A percentile compares a stretch with the other conserved stretches of the same genome.
Conservation (phyloP, 2,329 filamentous ascomycete species). For the Zarea fungicola region DNA sequence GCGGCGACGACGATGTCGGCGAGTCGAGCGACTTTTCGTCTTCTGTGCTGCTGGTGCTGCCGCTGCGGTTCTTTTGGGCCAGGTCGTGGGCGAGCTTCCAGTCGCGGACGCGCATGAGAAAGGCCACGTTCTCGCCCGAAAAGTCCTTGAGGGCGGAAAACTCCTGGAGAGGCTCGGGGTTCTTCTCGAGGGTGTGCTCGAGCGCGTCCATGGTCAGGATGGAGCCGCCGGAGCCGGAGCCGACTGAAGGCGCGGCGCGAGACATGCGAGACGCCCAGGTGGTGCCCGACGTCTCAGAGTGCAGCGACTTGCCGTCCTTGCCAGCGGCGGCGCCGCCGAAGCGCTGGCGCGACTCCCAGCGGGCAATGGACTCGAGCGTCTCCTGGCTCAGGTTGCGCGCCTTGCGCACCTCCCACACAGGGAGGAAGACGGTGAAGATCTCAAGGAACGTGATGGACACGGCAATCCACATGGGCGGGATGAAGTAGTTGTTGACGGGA, state of each 20-base stretch:
- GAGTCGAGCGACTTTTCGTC: slow-evolving; percentile 14
- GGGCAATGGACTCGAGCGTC: slow-evolving; percentile 43
- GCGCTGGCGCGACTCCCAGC: slow-evolving; percentile 40
- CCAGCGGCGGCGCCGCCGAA: slow-evolving; percentile 12
- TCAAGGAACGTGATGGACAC: slow-evolving; percentile 59
- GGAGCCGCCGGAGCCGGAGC: slow-evolving; percentile 33
- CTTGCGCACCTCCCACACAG: slow-evolving; percentile 51
- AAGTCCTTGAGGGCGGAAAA: slow-evolving; percentile 61
- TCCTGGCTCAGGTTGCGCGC: slow-evolving; percentile 41
- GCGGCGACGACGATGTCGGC: slow-evolving; percentile 25
- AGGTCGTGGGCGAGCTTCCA: slow-evolving; percentile 39
- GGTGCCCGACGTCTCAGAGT: slow-evolving; percentile 27
- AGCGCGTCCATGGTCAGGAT: slow-evolving; percentile 56
- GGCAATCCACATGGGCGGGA: slow-evolving; percentile 60
- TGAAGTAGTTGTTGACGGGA: slow-evolving; percentile 47
- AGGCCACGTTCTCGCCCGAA: slow-evolving; percentile 64
- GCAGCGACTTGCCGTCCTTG: slow-evolving; percentile 28
- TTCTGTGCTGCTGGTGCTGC: slow-evolving; percentile 1
- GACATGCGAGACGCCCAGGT: slow-evolving; percentile 35
- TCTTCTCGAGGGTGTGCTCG: slow-evolving; percentile 51
- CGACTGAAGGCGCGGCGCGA: slow-evolving; percentile 27
- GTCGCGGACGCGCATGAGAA: slow-evolving; percentile 51
- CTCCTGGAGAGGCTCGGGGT: slow-evolving; percentile 51
- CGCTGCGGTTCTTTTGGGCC: slow-evolving; percentile 19
- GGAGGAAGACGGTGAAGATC: slow-evolving; percentile 58